Conservation (phyloP, 441 rosid species). For the Arabidopsis hybrid region DNA sequence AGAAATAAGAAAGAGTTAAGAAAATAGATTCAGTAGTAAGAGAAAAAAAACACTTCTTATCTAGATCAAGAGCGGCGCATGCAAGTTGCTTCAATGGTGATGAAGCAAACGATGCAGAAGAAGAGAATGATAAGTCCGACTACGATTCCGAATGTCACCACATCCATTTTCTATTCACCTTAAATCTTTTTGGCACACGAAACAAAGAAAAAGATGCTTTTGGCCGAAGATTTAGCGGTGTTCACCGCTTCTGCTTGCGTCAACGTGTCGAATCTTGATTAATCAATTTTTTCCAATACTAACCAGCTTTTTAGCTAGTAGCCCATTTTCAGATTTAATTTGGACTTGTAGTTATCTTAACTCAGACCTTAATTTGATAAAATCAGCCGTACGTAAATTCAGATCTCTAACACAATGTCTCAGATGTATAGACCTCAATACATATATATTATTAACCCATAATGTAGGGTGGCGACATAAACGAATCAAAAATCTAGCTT, state of each 20-base stretch:
- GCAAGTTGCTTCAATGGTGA: slow-evolving; percentile 32
- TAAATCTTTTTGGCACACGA: background rate
- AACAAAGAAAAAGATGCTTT: background rate
- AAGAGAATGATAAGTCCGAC: slow-evolving; percentile 22
- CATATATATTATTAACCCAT: background rate
- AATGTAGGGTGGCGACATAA: background rate
- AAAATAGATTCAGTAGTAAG: background rate
- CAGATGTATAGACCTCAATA: background rate
- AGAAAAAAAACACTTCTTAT: background rate
- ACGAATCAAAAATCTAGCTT: background rate
- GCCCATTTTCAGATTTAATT: background rate
- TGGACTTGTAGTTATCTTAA: background rate
- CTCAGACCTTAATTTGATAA: background rate
- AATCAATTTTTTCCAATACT: background rate
- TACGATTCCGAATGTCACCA: slow-evolving; percentile 23
- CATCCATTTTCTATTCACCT: slow-evolving; percentile 18
- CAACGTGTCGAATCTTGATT: background rate
- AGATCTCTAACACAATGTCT: background rate
- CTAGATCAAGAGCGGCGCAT: slow-evolving; percentile 16
- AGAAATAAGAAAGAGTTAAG: background rate
- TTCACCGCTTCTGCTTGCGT: slow-evolving; percentile 1
- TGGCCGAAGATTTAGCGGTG: background rate
- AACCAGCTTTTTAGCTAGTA: background rate
- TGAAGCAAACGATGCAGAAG: slow-evolving; percentile 27
- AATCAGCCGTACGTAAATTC: background rate